Evolutionary conservation across 176 grass and related monocot species (phyloP), one percentile per base, ranked within the genome.

Genomic region (Oryza meridionalis): DNA sequence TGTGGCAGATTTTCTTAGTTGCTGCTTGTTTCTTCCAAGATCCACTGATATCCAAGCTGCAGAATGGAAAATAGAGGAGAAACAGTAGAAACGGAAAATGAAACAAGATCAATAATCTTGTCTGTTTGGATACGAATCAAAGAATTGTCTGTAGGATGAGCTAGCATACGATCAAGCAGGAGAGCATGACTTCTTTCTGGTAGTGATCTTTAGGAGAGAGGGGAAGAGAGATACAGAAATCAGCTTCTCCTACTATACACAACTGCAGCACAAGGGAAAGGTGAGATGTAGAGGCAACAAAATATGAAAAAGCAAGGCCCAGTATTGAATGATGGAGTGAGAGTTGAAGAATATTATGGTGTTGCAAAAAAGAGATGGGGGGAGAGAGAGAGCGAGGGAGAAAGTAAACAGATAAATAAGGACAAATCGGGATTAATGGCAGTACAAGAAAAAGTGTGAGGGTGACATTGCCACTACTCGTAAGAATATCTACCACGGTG

Each of bases 381-480:
- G 59, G 19, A 47, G 32, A 42, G 31, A 15, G 64, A 67, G 81
- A 59, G 75, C 61, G 59, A 5, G 35, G 45, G 35, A 33, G 85
- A 15, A 24, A 55, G 80, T 75, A 84, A 90, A 87, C 75, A 90
- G 84, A 90, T 90, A 90, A 90, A 87, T 53, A 80, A 87, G 88
- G 88, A 90, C 84, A 90, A 87, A 87, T 69, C 44, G 88, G 13
- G 89, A 87, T 87, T 90, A 87, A 90, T 90, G 75, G 80, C 75
- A 84, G 84, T 90, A 90, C 89, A 90, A 80, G 89, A 40, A 87
- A 87, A 90, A 87, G 84, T 83, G 81, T 90, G 89, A 90, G 89
- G 76, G 84, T 70, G 89, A 90, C 89, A 87, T 80, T 84, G 89
- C 81, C 89, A 90, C 89, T 84, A 87, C 89, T 87, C 89, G 70